Conservation (phyloP, 495 filamentous ascomycete genomes). For the Pyronema domesticum region DNA sequence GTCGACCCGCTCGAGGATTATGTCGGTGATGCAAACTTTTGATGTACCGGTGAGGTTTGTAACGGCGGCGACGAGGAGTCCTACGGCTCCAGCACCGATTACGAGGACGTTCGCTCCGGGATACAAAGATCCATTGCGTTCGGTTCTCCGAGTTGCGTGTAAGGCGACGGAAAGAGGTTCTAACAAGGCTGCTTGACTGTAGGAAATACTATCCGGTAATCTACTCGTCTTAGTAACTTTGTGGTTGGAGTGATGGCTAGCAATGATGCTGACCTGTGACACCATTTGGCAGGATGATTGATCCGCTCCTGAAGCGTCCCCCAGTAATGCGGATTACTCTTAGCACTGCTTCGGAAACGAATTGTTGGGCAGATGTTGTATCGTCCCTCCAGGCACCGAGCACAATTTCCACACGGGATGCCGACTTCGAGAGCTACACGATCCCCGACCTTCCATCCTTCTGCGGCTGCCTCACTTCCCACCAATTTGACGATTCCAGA, state of each 20-base stretch:
- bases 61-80: conserved; percentile 57
- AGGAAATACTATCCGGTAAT: conserved; percentile 53
- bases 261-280: conserved; percentile 39
- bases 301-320: conserved; percentile 80
- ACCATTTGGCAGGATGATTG: conserved; percentile 70
- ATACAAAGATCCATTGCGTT: conserved; percentile 22
- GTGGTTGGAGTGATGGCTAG: neutral
- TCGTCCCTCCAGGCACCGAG: conserved; percentile 52
- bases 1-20: conserved; percentile 55
- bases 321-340: conserved; percentile 66
- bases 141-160: conserved; percentile 54
- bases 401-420: conserved; percentile 58
- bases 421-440: conserved; percentile 81
- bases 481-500: conserved; percentile 50
- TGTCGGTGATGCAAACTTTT: conserved; percentile 60
- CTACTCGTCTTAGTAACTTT: conserved; percentile 28
- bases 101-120: conserved; percentile 51
- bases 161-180: conserved; percentile 77
- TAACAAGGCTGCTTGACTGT: conserved; percentile 59
- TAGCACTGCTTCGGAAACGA: conserved; percentile 70
- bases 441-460: conserved; percentile 39
- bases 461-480: conserved; percentile 33
- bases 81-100: conserved; percentile 73
- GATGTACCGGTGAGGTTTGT: conserved; percentile 49
- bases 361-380: conserved; percentile 81